A percentile compares a stretch with the other conserved stretches of the same genome.
Evolutionary conservation across 2,329 filamentous ascomycete species (phyloP).

Genomic region (Tolypocladium paradoxum): DNA sequence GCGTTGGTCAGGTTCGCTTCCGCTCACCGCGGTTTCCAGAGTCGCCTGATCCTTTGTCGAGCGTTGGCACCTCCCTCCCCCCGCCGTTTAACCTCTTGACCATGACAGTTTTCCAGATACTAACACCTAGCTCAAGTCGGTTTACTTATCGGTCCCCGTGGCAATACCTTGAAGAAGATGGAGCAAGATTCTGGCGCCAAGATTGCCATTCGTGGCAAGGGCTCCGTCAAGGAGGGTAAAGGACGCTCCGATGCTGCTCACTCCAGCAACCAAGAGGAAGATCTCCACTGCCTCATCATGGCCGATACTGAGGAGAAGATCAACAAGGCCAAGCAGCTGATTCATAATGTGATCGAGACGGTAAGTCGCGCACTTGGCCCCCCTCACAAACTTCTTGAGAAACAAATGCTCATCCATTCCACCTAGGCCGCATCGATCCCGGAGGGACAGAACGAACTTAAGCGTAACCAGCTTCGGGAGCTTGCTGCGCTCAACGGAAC

Average conservation of each 20-base stretch:
- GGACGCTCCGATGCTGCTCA: slow-evolving; percentile 97
- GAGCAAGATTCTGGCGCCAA: slow-evolving; percentile 94
- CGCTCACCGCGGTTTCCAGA: background rate
- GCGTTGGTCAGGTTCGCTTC: background rate
- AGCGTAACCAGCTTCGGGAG: slow-evolving; percentile 96
- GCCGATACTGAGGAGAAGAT: slow-evolving; percentile 99
- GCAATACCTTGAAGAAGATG: slow-evolving; percentile 99
- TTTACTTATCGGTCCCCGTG: slow-evolving; percentile 99
- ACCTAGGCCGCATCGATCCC: slow-evolving; percentile 88
- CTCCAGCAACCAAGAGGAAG: slow-evolving; percentile 99
- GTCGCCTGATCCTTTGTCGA: background rate
- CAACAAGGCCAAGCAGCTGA: slow-evolving; percentile 96
- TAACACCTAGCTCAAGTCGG: slow-evolving; percentile 99
- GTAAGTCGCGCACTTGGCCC: slow-evolving; percentile 41
- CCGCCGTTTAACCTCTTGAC: slow-evolving; percentile 1
- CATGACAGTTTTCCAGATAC: slow-evolving; percentile 36
- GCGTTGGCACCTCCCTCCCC: background rate
- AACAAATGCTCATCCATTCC: slow-evolving; percentile 8
- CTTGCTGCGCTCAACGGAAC: slow-evolving; percentile 98
- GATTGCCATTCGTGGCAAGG: slow-evolving; percentile 98
- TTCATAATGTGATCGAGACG: slow-evolving; percentile 98
- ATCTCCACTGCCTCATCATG: slow-evolving; percentile 98
- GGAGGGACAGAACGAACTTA: slow-evolving; percentile 97
- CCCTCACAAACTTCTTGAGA: background rate
- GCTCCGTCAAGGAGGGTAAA: slow-evolving; percentile 99